These are phyloP conservation scores for Sungouiella blattae DNA, from an alignment of 805 yeast genomes.

Conservation along the genomic window DNA sequence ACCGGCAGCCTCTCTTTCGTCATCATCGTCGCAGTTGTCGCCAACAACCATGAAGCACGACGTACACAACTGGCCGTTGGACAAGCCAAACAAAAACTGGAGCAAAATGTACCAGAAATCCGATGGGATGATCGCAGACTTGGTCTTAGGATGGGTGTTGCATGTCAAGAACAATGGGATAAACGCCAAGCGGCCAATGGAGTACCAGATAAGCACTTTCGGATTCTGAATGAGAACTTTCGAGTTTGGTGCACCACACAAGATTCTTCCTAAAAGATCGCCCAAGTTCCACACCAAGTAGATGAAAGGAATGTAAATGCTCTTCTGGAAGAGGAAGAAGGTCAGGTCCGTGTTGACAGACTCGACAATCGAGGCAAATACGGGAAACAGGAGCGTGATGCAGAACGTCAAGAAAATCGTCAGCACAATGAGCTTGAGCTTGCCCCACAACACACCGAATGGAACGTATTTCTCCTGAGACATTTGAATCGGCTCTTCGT, in stretches of 20 bases:
- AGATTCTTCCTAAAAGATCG: constrained; percentile 73
- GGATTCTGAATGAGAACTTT: constrained; percentile 38
- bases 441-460: constrained; percentile 55
- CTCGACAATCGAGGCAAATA: constrained; percentile 73
- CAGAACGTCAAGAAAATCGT: constrained; percentile 73
- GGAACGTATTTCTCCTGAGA: constrained; percentile 47
- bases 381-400: constrained; percentile 79
- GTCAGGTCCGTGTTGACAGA: constrained; percentile 38
- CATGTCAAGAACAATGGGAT: constrained; percentile 73
- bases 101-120: constrained; percentile 65
- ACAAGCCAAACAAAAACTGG: constrained; percentile 77
- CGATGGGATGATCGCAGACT: constrained; percentile 42
- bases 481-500: constrained; percentile 6
- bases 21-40: constrained; percentile 52
- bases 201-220: constrained; percentile 45
- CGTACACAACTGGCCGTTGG: constrained; percentile 84
- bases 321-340: constrained; percentile 42
- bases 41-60: constrained; percentile 78
- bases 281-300: constrained; percentile 88
- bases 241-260: constrained; percentile 47
- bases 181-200: constrained; percentile 53
- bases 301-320: constrained; percentile 64
- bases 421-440: constrained; percentile 59
- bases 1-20: constrained; percentile 87
- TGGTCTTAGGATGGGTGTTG: constrained; percentile 44